Evolutionary conservation across 1,139 yeast species (phyloP).

Genomic region (Wickerhamomyces sp.): DNA sequence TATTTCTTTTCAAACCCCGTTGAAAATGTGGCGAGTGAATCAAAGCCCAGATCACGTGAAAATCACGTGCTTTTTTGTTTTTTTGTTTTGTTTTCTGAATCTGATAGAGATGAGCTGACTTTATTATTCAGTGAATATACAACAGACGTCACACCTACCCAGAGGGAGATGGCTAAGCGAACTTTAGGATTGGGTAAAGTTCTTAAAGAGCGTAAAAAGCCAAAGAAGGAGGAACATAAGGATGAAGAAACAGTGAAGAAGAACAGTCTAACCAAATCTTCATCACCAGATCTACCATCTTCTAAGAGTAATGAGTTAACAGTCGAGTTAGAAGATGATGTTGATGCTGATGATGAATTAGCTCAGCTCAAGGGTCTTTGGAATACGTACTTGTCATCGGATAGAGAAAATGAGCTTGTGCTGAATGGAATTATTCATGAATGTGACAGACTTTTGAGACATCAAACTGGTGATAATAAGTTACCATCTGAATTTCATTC

Average conservation of each 20-base stretch:
- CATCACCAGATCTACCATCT: conserved; percentile 8
- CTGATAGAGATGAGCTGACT: conserved; percentile 3
- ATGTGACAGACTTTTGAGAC: conserved; percentile 74
- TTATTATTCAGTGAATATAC: too few relatives aligned
- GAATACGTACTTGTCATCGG: conserved; percentile 51
- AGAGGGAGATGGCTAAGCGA: conserved; percentile 58
- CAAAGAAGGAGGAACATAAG: conserved; percentile 20
- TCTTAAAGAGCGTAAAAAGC: conserved; percentile 24
- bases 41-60: conserved; percentile 5
- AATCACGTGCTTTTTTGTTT: neutral
- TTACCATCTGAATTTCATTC: conserved; percentile 64
- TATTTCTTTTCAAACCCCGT: conserved; percentile 2
- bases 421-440: conserved; percentile 88
- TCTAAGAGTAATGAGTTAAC: conserved; percentile 42
- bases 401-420: conserved; percentile 56
- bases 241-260: conserved; percentile 17
- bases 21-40: neutral
- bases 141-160: too few relatives aligned
- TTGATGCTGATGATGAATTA: conserved; percentile 72
- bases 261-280: too few relatives aligned
- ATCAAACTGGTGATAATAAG: conserved; percentile 29
- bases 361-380: conserved; percentile 72
- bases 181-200: conserved; percentile 55
- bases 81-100: neutral
- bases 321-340: conserved; percentile 66